Percentiles rank a stretch among this genome's conserved stretches.
Conservation (phyloP, 2,329 filamentous ascomycete genomes). For the Diaporthe vaccinii region DNA sequence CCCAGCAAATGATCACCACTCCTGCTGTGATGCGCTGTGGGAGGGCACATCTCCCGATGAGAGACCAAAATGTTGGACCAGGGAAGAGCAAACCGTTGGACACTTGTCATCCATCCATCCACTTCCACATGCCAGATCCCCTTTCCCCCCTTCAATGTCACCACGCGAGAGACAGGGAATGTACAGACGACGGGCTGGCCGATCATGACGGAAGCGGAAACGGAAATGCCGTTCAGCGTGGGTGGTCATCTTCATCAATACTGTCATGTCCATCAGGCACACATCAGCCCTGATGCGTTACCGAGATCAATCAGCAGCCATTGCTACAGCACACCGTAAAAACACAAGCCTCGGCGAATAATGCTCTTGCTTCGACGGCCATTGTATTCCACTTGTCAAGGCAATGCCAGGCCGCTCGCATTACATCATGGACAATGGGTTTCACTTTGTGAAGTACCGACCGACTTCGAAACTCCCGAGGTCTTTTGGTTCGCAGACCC, state of each 20-base stretch:
- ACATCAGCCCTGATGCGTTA: not conserved
- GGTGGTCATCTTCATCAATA: slow-evolving; percentile 3
- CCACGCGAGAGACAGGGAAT: slow-evolving; percentile 32
- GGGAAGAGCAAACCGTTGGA: not conserved
- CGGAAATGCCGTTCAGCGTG: slow-evolving; percentile 30
- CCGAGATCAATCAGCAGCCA: not conserved
- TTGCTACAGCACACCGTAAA: not conserved
- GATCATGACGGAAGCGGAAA: slow-evolving; percentile 30
- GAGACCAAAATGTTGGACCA: not conserved
- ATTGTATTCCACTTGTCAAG: no score
- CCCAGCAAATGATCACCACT: not conserved
- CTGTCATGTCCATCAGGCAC: not conserved
- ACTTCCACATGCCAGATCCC: not conserved
- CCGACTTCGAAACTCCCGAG: slow-evolving; percentile 29
- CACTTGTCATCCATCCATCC: slow-evolving; percentile 9
- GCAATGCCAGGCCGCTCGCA: not conserved
- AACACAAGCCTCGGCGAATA: not conserved
- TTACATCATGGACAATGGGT: slow-evolving; percentile 9
- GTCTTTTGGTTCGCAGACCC: not conserved
- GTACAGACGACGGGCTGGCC: slow-evolving; percentile 22
- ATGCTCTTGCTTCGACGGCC: not conserved
- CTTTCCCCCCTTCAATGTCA: slow-evolving; percentile 1
- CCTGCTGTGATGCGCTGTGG: not conserved
- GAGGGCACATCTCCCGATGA: slow-evolving; percentile 17
- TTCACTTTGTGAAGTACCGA: slow-evolving; percentile 14